phyloP scores from a whole-genome alignment of 164 flowering plant genomes.

The Chimonanthus praecox region DNA sequence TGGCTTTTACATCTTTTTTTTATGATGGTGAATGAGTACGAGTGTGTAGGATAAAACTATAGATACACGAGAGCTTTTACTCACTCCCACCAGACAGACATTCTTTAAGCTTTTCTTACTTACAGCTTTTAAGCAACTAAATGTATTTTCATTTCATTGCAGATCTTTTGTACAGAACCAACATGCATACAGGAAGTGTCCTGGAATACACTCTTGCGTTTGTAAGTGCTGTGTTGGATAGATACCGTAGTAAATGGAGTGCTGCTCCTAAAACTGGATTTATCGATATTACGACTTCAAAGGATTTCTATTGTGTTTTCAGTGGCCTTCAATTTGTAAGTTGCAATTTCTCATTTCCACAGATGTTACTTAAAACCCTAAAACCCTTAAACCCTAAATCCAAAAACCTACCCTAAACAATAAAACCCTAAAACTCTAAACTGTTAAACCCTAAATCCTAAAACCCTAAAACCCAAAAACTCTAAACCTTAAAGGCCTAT shows the following conservation, averaged over 20 bases:
- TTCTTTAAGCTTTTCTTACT: not conserved
- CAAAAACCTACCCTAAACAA: too few relatives aligned
- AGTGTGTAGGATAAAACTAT: too few relatives aligned
- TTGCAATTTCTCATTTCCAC: not conserved
- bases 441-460: too few relatives aligned
- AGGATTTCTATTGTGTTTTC: conserved; percentile 87
- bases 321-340: conserved; percentile 98
- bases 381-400: too few relatives aligned
- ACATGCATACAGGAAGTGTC: conserved; percentile 83
- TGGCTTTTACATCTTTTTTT: not conserved
- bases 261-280: conserved; percentile 93
- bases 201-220: conserved; percentile 97
- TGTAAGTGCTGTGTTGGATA: conserved; percentile 92
- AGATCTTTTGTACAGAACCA: conserved; percentile 90
- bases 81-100: not conserved
- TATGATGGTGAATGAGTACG: too few relatives aligned
- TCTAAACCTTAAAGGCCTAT: too few relatives aligned
- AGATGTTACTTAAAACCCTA: too few relatives aligned
- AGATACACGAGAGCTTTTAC: too few relatives aligned
- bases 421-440: too few relatives aligned
- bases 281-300: conserved; percentile 91
- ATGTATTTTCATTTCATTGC: conserved; percentile 17
- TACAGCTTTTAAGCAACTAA: not conserved
- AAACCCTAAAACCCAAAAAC: too few relatives aligned
- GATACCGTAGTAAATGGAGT: conserved; percentile 86